Evolutionary conservation across 257 asterid genomes (phyloP).

Genomic region (Coffea eugenioides): DNA sequence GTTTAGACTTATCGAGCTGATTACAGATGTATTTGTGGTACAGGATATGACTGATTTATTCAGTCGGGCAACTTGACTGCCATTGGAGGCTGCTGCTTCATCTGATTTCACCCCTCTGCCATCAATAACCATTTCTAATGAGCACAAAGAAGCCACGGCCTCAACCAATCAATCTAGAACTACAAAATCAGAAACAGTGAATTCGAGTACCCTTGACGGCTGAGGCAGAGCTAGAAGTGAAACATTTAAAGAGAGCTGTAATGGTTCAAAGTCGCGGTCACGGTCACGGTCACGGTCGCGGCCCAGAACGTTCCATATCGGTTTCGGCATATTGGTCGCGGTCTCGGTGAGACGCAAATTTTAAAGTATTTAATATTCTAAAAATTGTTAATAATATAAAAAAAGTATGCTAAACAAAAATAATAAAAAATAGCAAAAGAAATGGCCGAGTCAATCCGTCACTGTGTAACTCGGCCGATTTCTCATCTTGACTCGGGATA

Average conservation of each 20-base stretch:
- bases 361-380: too few relatives aligned
- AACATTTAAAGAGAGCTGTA: conserved; percentile 49
- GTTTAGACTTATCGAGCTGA: not conserved
- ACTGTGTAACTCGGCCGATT: too few relatives aligned
- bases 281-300: too few relatives aligned
- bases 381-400: too few relatives aligned
- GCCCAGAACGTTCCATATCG: too few relatives aligned
- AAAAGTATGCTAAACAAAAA: too few relatives aligned
- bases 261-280: too few relatives aligned
- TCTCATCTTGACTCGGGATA: too few relatives aligned
- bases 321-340: too few relatives aligned
- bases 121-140: conserved; percentile 27
- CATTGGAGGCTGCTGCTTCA: conserved; percentile 24
- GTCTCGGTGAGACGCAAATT: too few relatives aligned
- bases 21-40: not conserved
- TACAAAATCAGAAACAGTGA: conserved; percentile 20
- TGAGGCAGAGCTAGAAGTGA: conserved; percentile 46
- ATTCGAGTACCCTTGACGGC: conserved; percentile 5
- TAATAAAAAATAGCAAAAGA: too few relatives aligned
- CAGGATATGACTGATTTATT: conserved; percentile 34
- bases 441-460: too few relatives aligned
- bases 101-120: conserved; percentile 39
- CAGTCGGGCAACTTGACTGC: conserved; percentile 25
- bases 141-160: conserved; percentile 13
- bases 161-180: conserved; percentile 5